Evolutionary conservation across 441 rosid genomes (phyloP), one percentile per base, ranked within the genome.

Genomic region (Pelargonium fulgidum): DNA sequence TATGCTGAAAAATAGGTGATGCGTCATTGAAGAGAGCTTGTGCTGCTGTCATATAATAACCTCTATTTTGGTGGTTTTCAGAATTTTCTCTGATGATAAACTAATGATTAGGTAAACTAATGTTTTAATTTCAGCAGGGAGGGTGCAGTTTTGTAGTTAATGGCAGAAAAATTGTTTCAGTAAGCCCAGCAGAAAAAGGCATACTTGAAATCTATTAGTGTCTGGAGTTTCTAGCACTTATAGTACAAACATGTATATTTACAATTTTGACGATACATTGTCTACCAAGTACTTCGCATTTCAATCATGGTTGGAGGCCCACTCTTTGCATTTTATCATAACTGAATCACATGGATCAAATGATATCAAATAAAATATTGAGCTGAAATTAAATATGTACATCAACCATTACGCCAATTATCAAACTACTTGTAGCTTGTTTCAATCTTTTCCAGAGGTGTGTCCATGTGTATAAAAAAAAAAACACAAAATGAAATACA

Each of bases 401-500:
- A 39, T 39, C 10, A 39, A 39, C 9, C 42, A 39, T 39, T 39
- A 39, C 42, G 19, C 33, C 17, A 29, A 62, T 9, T 9, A 45
- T 45, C 3, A 45, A 45, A 45, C 50, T 45, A 45, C 50, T 62
- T 62, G 26, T 62, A 11, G 14, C 36, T 61, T 61, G n/a, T 22
- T 6, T 33, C 41, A 62, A 62, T 62, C 64, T 61, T 26, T 29
- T 62, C 42, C 42, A 26, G 36, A 29, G 65, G 14, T 24, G 8
- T 62, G 42, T 39, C 1, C 42, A 13, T 62, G 9, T 62, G 12
- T 26, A 13, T 12, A 12, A 64, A 13, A 63, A 64, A 13, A 63
- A 68, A 47, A 9, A 7, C 20, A 63, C 33, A 70, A 3, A 58
- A 69, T 63, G 19, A 70, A 41, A 50, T 54, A 48, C 64, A 71